A percentile compares a stretch with the other conserved stretches of the same genome.
phyloP scores from a whole-genome alignment of 2,329 filamentous ascomycete genomes.

The Ophiocordyceps unilateralis region DNA sequence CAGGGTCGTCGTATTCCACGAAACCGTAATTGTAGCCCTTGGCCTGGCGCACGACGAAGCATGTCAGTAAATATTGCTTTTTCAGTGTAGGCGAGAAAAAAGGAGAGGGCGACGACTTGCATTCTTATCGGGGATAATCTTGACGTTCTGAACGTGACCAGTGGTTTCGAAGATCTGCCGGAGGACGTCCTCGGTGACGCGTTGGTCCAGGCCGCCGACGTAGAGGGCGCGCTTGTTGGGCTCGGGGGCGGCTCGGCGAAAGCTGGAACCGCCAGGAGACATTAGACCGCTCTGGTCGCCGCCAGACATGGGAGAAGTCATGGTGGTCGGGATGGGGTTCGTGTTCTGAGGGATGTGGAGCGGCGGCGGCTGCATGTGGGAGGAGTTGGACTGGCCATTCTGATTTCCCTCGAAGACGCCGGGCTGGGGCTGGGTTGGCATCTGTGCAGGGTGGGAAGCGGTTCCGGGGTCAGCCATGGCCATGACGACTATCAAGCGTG shows the following conservation, averaged over 20 bases:
- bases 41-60: slow-evolving; percentile 34
- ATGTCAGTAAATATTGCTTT: slow-evolving; percentile 2
- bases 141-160: slow-evolving; percentile 94
- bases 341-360: slow-evolving; percentile 93
- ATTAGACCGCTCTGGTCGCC: slow-evolving; percentile 49
- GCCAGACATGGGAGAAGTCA: slow-evolving; percentile 75
- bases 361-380: slow-evolving; percentile 78
- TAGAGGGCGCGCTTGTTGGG: slow-evolving; percentile 97
- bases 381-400: slow-evolving; percentile 49
- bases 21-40: slow-evolving; percentile 99
- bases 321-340: slow-evolving; percentile 84
- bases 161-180: slow-evolving; percentile 98
- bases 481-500: slow-evolving; percentile 6
- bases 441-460: slow-evolving; percentile 42
- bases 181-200: slow-evolving; percentile 89
- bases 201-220: slow-evolving; percentile 83
- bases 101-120: slow-evolving; percentile 35
- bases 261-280: slow-evolving; percentile 69
- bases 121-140: slow-evolving; percentile 99
- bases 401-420: slow-evolving; percentile 61
- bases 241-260: slow-evolving; percentile 82
- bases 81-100: neutral
- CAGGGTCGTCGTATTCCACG: slow-evolving; percentile 95
- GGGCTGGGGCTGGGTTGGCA: slow-evolving; percentile 51
- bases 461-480: slow-evolving; percentile 66